phyloP scores from a whole-genome alignment of 169 alveolate species.

The Eimeria praecox region DNA sequence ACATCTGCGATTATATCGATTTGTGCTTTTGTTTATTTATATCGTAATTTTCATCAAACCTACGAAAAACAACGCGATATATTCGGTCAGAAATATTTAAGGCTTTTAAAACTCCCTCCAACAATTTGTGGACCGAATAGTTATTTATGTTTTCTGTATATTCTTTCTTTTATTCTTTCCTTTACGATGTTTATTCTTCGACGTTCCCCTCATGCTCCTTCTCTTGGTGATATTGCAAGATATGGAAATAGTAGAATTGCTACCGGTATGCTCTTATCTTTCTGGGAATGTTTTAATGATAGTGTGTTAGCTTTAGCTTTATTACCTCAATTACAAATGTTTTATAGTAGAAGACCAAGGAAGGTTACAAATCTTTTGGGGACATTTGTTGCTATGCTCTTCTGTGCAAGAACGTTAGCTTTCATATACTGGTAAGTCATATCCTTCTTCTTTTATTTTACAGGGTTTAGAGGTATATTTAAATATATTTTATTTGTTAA shows the following conservation, averaged over 20 bases:
- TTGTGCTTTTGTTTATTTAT: conserved; percentile 72
- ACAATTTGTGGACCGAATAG: background rate
- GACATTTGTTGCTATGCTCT: conserved; percentile 84
- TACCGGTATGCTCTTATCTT: conserved; percentile 76
- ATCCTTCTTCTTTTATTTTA: background rate
- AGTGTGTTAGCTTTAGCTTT: conserved; percentile 85
- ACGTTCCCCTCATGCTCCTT: conserved; percentile 65
- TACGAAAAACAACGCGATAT: conserved; percentile 85
- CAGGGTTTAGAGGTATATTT: too few relatives aligned
- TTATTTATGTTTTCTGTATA: conserved; percentile 37
- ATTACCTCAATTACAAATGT: conserved; percentile 86
- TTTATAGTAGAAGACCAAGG: conserved; percentile 85
- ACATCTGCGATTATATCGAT: conserved; percentile 83
- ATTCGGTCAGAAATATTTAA: conserved; percentile 82
- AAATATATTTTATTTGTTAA: background rate
- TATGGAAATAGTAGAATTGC: conserved; percentile 70
- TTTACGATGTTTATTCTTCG: conserved; percentile 74
- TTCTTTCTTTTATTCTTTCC: conserved; percentile 59
- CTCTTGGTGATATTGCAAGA: conserved; percentile 64
- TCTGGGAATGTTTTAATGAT: conserved; percentile 87
- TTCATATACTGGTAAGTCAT: conserved; percentile 83
- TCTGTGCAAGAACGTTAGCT: conserved; percentile 84
- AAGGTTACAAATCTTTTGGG: conserved; percentile 84
- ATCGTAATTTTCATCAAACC: conserved; percentile 62
- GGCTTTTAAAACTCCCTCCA: background rate